Percentiles rank a stretch among this genome's conserved stretches.
Evolutionary conservation across 2,329 filamentous ascomycete species (phyloP).

Genomic region (Aspergillus flavus): DNA sequence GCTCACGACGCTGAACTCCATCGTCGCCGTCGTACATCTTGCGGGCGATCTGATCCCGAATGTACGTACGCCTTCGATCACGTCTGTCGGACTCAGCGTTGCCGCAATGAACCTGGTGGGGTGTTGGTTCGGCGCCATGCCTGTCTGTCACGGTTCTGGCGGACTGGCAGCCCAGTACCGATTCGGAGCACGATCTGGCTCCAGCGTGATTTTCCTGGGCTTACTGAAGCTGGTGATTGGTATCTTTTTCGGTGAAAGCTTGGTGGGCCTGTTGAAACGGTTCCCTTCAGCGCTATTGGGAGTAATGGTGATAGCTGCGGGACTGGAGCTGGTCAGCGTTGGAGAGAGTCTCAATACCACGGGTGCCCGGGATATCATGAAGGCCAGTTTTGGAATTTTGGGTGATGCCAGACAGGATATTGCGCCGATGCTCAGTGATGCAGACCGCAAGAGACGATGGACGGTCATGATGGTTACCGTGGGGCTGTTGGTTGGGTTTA

Average conservation of each 20-base stretch:
- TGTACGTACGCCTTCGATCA: constrained; percentile 69
- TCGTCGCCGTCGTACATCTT: constrained; percentile 83
- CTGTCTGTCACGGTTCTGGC: constrained; percentile 89
- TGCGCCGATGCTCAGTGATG: constrained; percentile 55
- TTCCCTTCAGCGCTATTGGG: constrained; percentile 81
- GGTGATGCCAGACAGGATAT: constrained; percentile 30
- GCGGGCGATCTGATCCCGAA: constrained; percentile 75
- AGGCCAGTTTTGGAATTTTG: constrained; percentile 31
- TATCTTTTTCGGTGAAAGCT: constrained; percentile 70
- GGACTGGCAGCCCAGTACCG: constrained; percentile 88
- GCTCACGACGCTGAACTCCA: constrained; percentile 87
- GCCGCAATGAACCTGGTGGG: constrained; percentile 79
- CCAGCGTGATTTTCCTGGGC: constrained; percentile 79
- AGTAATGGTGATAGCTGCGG: constrained; percentile 87
- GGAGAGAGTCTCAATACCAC: constrained; percentile 81
- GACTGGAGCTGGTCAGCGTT: constrained; percentile 82
- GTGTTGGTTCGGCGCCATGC: constrained; percentile 95
- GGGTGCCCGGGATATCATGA: constrained; percentile 60
- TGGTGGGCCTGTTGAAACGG: constrained; percentile 68
- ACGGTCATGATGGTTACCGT: constrained; percentile 88
- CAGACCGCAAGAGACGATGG: constrained; percentile 75
- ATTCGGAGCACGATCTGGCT: constrained; percentile 86
- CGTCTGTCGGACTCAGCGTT: constrained; percentile 78
- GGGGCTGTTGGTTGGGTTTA: constrained; percentile 79
- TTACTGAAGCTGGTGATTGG: constrained; percentile 75